Evolutionary conservation across 73 alveolate genomes (phyloP), one percentile per base, ranked within the genome.

Genomic region (Paraurostyla sp.): DNA sequence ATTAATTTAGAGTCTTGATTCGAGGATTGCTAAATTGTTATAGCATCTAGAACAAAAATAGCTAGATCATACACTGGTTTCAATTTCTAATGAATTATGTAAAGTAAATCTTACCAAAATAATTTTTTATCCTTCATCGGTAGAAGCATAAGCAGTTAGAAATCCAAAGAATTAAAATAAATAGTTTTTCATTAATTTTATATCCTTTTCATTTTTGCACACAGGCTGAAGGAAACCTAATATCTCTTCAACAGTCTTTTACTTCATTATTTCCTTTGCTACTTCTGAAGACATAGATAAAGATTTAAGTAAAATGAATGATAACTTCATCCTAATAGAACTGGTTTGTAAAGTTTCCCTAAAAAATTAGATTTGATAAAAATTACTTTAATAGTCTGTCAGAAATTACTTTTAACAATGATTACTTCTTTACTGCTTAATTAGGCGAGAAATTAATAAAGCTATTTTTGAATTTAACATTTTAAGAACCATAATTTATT

Each of bases 201-300:
- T 76, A 32, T 88, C 94, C 58, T 68, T 88, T 16, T 73, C 86
- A 59, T 88, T 88, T 45, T 88, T 88, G 60, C 86, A 73, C 43
- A 35, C 65, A 9, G 90, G 90, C 42, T 43, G 22, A 29, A 88
- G 41, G n/a, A 30, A 27, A 18, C 22, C 50, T 33, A 71, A n/a
- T 3, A 60, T 23, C 2, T 88, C 94, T 36, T 88, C 94, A 42
- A 88, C 41, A 15, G 60, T 16, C 25, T 35, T 75, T 0, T 25
- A 16, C 50, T 78, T 88, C 76, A 88, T 42, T 0, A 88, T 16
- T 29, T 85, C 86, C 33, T 88, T 71, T 29, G 69, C 68, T 41
- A 78, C 48, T 46, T 88, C 94, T n/a, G 87, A 40, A 1, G 91
- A 76, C 54, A 88, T 35, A 46, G 83, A 30, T 0, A 88, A 50